These are phyloP conservation scores for Puccinellia tenuiflora DNA, from an alignment of 176 grass and related monocot species.

Conservation along the genomic window DNA sequence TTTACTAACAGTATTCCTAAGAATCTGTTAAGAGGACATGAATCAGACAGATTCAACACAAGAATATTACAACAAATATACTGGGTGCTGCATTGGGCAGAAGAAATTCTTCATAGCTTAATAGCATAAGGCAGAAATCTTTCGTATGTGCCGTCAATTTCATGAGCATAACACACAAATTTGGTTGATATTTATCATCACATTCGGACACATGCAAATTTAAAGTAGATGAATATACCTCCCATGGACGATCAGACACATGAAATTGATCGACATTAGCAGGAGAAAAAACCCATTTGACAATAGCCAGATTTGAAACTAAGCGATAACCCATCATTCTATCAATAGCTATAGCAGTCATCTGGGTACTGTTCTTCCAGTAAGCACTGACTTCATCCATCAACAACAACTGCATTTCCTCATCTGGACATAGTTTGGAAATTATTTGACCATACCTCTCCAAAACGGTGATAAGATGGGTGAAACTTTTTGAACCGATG, in stretches of 20 bases:
- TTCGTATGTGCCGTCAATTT: not conserved
- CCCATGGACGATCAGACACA: conserved; percentile 97
- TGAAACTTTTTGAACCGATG: conserved; percentile 99
- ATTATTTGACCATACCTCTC: conserved; percentile 92
- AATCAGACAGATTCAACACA: conserved; percentile 19
- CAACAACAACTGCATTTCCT: conserved; percentile 75
- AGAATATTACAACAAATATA: not conserved
- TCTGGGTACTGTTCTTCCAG: conserved; percentile 96
- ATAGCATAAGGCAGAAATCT: not conserved
- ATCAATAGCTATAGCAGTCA: conserved; percentile 93
- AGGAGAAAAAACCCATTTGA: conserved; percentile 89
- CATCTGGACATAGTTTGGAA: conserved; percentile 67
- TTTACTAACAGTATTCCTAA: conserved; percentile 94
- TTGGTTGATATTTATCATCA: not conserved
- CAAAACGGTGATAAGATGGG: conserved; percentile 91
- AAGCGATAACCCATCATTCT: conserved; percentile 96
- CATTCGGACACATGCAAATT: not conserved
- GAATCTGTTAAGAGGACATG: conserved; percentile 50
- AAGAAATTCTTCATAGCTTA: not conserved
- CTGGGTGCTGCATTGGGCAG: not conserved
- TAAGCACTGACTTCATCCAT: conserved; percentile 81
- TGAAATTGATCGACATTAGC: conserved; percentile 81
- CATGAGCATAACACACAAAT: conserved; percentile 1
- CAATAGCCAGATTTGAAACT: conserved; percentile 84
- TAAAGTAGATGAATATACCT: conserved; percentile 43